Base-by-base conservation (phyloP, 176 grass and related monocot genomes). In the Bonia amplexicaulis region DNA sequence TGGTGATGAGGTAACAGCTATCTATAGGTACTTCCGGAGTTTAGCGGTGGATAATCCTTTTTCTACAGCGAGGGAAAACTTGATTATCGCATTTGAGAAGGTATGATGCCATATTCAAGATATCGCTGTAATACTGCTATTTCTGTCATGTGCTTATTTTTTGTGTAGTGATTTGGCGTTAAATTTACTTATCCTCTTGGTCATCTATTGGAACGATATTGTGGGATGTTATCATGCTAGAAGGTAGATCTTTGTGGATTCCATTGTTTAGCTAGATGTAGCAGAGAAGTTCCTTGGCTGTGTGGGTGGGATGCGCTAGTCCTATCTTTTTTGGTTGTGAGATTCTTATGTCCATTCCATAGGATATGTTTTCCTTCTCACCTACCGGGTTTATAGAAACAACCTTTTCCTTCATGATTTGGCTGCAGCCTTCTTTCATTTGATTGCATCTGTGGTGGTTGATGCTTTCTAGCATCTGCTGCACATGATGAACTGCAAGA, bases 51-150 rank as follows among this genome's bases (percentile, higher is more conserved):
- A 98, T 66, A 90, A 35, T 84, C 91, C 96, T 48, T 98, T 98
- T 79, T 74, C 83, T 59, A 95, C 92, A 71, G 96, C 96, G 40
- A 92, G 93, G 71, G 96, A 98, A 49, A 98, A 98, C 79, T 86
- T 98, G 77, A 93, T 98, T 82, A 89, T 98, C 47, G 87, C 90
- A 74, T 98, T 98, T 90, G 96, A 98, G 73, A 98, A 92, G 93
- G 96, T 98, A 84, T 52, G 29, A 17, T 22, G 7, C 12, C 25
- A 44, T 77, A 44, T 55, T 79, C 9, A 20, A 42, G 49, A 3
- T 55, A 67, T 1, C 6, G 35, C 71, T 88, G 27, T 49, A 8
- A 49, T 73, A 53, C 55, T 76, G 41, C 17, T 60, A 40, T 76
- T 9, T 69, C 7, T 25, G 15, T 23, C 22, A 26, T 42, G 1